Conservation (phyloP, 139 green algal genomes). For the Ettlia oleoabundans region DNA sequence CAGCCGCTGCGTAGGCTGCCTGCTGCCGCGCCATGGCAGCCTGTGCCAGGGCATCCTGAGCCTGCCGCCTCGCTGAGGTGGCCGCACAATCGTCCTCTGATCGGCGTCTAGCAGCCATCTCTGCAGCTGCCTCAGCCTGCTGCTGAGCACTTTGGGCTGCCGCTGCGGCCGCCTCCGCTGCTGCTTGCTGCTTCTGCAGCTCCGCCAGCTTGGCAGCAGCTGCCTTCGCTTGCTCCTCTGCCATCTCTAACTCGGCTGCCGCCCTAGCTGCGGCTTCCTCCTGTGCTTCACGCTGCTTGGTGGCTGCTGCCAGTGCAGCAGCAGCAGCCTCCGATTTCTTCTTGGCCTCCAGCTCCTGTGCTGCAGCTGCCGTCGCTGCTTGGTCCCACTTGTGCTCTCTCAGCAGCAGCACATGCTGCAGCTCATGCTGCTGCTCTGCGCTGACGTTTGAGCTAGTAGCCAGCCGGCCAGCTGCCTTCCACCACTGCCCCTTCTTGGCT, state of each 20-base stretch:
- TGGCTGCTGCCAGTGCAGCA: not conserved
- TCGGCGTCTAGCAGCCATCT: not conserved
- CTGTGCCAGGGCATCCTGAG: not conserved
- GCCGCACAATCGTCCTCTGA: not conserved
- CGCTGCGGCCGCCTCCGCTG: not conserved
- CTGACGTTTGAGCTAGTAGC: conserved; percentile 5
- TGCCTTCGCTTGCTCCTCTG: conserved; percentile 21
- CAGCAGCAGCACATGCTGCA: conserved; percentile 17
- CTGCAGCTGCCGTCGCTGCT: not conserved
- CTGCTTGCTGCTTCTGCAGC: not conserved
- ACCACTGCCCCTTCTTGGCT: conserved; percentile 5
- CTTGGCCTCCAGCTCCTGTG: not conserved
- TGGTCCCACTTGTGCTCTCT: conserved; percentile 1
- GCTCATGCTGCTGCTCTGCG: conserved; percentile 9
- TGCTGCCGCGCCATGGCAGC: not conserved
- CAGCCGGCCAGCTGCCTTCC: conserved; percentile 16
- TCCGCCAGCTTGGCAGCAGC: conserved; percentile 14
- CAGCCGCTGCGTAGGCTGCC: not conserved
- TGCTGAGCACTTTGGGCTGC: not conserved
- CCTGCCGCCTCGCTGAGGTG: not conserved
- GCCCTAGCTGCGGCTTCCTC: not conserved
- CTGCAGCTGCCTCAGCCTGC: not conserved
- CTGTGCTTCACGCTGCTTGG: not conserved
- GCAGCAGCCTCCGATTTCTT: not conserved
- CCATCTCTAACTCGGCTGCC: not conserved